A percentile compares a stretch with the other conserved stretches of the same genome.
Conservation (phyloP, 2,329 filamentous ascomycete genomes). For the Cladosporium sp. region DNA sequence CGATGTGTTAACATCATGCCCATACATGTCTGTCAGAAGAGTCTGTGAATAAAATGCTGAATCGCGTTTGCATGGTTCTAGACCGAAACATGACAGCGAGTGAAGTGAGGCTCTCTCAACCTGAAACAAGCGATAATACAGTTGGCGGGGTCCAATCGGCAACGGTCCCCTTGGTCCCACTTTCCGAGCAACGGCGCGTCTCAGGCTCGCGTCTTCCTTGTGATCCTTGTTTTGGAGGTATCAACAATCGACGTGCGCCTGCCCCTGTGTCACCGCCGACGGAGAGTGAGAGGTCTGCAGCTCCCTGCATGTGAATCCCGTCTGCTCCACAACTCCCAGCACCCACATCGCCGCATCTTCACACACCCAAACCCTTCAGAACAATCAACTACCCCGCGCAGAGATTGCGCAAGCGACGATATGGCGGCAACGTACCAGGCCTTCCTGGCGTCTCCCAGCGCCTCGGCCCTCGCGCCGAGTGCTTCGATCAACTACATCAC, state of each 20-base stretch:
- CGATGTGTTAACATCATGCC: too few species aligned
- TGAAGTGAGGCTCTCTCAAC: neutral
- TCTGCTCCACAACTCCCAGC: slow-evolving; percentile 1
- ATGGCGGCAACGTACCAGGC: slow-evolving; percentile 42
- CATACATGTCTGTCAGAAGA: too few species aligned
- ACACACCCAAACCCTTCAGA: neutral
- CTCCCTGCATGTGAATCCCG: neutral
- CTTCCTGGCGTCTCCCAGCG: slow-evolving; percentile 43
- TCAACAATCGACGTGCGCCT: slow-evolving; percentile 3
- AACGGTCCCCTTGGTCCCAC: neutral
- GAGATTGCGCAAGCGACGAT: slow-evolving; percentile 14
- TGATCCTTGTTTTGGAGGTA: neutral
- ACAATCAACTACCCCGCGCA: slow-evolving; percentile 8
- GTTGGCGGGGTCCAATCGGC: neutral
- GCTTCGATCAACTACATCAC: slow-evolving; percentile 74
- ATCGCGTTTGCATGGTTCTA: neutral
- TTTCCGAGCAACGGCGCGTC: neutral
- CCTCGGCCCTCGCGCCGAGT: slow-evolving; percentile 40
- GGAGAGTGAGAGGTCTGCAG: neutral
- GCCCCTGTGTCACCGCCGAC: slow-evolving; percentile 2
- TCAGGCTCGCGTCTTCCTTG: neutral
- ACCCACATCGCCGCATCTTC: neutral
- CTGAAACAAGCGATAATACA: neutral
- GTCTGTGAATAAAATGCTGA: neutral
- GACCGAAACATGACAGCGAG: neutral